A percentile compares a stretch with the other conserved stretches of the same genome.
phyloP scores from a whole-genome alignment of 495 filamentous ascomycete species.

The Penicillium argentinense region DNA sequence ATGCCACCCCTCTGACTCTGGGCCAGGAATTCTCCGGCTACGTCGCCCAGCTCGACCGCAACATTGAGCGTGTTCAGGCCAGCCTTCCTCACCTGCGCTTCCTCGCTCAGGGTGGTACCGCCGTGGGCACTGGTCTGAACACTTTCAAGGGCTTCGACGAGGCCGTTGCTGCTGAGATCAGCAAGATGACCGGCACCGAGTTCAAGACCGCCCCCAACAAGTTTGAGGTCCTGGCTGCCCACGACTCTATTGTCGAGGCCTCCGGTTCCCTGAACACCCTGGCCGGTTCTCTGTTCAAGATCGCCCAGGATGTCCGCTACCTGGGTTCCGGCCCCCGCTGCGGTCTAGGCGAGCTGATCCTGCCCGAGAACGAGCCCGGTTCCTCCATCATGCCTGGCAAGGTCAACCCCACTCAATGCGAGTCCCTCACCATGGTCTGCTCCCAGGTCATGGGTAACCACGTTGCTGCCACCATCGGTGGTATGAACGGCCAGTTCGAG shows the following conservation, averaged over 20 bases:
- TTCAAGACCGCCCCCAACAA: conserved; percentile 99
- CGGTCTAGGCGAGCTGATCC: conserved; percentile 85
- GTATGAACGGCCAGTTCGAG: conserved; percentile 98
- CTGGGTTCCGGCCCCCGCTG: conserved; percentile 94
- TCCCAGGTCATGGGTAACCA: conserved; percentile 98
- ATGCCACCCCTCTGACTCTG: conserved; percentile 92
- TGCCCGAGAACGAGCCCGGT: conserved; percentile 98
- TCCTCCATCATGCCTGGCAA: conserved; percentile 99
- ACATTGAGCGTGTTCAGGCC: conserved; percentile 83
- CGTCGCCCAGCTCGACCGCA: conserved; percentile 86
- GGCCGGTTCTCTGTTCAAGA: conserved; percentile 91
- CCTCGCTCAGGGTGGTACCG: conserved; percentile 94
- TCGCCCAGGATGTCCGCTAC: conserved; percentile 96
- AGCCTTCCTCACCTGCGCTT: conserved; percentile 80
- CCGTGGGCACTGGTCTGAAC: conserved; percentile 96
- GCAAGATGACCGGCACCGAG: conserved; percentile 84
- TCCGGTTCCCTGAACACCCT: conserved; percentile 92
- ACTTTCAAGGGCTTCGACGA: conserved; percentile 96
- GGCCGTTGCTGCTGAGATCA: conserved; percentile 84
- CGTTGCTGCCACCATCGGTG: conserved; percentile 83
- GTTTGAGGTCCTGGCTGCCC: conserved; percentile 96
- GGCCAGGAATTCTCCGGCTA: conserved; percentile 99
- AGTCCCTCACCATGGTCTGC: conserved; percentile 97
- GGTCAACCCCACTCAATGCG: conserved; percentile 98
- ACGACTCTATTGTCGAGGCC: conserved; percentile 94